Evolutionary conservation across 2,329 filamentous ascomycete genomes (phyloP).

Genomic region (Aspergillus versicolor): DNA sequence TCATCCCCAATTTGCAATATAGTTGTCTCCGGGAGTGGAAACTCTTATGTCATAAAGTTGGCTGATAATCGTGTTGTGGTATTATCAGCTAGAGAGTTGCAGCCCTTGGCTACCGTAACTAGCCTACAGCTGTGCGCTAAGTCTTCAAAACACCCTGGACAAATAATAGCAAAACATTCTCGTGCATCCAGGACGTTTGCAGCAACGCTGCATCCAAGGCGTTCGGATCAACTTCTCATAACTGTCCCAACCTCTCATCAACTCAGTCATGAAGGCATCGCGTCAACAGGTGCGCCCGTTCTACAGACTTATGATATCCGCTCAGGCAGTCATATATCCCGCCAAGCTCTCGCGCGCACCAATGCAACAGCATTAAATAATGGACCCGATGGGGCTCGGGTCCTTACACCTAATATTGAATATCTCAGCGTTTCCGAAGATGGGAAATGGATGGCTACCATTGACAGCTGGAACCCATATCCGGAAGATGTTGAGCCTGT

Average conservation of each 20-base stretch:
- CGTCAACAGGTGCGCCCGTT: constrained; percentile 52
- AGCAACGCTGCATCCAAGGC: constrained; percentile 61
- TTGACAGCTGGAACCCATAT: constrained; percentile 86
- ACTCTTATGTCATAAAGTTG: constrained; percentile 79
- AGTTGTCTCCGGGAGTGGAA: constrained; percentile 73
- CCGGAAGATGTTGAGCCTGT: constrained; percentile 64
- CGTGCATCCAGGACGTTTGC: constrained; percentile 43
- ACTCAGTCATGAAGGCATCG: constrained; percentile 31
- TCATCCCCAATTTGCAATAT: constrained; percentile 82
- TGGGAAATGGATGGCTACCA: constrained; percentile 84
- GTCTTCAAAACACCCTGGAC: constrained; percentile 52
- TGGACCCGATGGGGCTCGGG: constrained; percentile 66
- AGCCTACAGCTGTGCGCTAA: constrained; percentile 66
- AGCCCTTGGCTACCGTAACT: constrained; percentile 78
- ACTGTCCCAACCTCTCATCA: constrained; percentile 61
- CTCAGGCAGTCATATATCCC: constrained; percentile 72
- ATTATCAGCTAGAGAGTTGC: constrained; percentile 83
- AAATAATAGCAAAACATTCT: constrained; percentile 24
- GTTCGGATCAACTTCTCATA: constrained; percentile 65
- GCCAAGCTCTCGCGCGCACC: constrained; percentile 84
- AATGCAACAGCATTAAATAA: constrained; percentile 80
- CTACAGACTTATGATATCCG: constrained; percentile 88
- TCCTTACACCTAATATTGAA: constrained; percentile 76
- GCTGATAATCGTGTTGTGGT: constrained; percentile 92
- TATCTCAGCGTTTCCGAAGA: constrained; percentile 74